Percentiles rank a stretch among this genome's conserved stretches.
These are phyloP conservation scores for Suillus occidentalis DNA, from an alignment of 768 basidiomycete species.

Conservation along the genomic window DNA sequence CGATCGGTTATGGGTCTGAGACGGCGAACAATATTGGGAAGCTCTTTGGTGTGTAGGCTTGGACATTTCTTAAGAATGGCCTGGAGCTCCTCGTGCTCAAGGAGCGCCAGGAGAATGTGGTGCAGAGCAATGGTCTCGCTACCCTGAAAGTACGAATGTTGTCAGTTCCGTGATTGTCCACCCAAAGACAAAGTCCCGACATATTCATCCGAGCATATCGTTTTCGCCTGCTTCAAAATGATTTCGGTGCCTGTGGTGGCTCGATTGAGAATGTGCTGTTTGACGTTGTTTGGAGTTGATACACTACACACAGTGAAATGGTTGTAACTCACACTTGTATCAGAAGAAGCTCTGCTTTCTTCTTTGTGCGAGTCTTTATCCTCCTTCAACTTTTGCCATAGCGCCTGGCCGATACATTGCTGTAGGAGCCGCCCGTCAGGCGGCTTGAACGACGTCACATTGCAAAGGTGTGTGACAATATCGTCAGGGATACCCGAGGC, in stretches of 20 bases:
- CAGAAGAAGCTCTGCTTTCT: not conserved
- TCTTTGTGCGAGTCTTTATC: not conserved
- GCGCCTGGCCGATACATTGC: slow-evolving; percentile 4
- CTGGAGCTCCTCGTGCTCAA: slow-evolving; percentile 1
- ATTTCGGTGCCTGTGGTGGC: not conserved
- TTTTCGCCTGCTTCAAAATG: not conserved
- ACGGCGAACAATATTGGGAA: not conserved
- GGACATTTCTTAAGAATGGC: not conserved
- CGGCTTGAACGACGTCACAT: not conserved
- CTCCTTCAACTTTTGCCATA: slow-evolving; percentile 7
- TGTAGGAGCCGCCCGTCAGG: not conserved
- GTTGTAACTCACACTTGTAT: not conserved
- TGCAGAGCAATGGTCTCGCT: slow-evolving; percentile 6
- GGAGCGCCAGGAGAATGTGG: slow-evolving; percentile 7
- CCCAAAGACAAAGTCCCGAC: not conserved
- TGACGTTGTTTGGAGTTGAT: not conserved
- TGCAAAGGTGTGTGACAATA: not conserved
- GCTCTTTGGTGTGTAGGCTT: not conserved
- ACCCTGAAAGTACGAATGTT: not conserved
- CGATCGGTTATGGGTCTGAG: not conserved
- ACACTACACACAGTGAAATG: too few species aligned
- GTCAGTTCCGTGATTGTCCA: not conserved
- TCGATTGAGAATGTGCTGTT: not conserved
- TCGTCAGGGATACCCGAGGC: not conserved
- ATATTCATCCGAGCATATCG: not conserved